Conservation (phyloP, 805 yeast genomes). For the Debaryomyces tyrocola region DNA sequence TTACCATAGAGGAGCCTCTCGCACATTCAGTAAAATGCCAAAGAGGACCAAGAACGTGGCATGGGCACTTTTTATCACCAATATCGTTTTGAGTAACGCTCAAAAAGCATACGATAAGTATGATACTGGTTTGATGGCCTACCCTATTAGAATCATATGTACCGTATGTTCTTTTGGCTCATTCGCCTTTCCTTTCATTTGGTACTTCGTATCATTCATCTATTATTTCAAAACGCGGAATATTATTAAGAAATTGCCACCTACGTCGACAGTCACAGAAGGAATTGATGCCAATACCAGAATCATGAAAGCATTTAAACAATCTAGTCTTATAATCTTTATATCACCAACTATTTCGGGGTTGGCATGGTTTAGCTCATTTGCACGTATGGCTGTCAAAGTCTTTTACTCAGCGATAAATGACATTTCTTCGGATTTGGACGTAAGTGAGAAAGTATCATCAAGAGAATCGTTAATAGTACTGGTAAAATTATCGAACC, state of each 20-base stretch:
- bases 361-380: too few relatives aligned
- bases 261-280: conserved; percentile 9
- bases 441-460: too few relatives aligned
- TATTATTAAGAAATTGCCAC: conserved; percentile 26
- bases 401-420: too few relatives aligned
- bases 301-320: conserved; percentile 21
- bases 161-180: too few relatives aligned
- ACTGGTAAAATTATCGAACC: too few relatives aligned
- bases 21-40: conserved; percentile 24
- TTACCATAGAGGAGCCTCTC: conserved; percentile 21
- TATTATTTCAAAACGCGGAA: conserved; percentile 27
- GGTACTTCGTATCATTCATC: conserved; percentile 14
- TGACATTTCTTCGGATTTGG: too few relatives aligned
- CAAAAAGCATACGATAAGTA: too few relatives aligned
- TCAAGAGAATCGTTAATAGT: too few relatives aligned
- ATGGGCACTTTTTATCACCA: neutral
- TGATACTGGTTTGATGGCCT: too few relatives aligned
- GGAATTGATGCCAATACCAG: conserved; percentile 7
- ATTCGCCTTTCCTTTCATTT: conserved; percentile 6
- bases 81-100: neutral
- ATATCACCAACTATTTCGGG: conserved; percentile 18
- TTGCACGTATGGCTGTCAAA: too few relatives aligned
- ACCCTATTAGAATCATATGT: too few relatives aligned
- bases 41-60: conserved; percentile 7
- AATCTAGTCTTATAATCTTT: conserved; percentile 26